Conservation (phyloP, 495 filamentous ascomycete genomes). For the Schizothecium vesticola region DNA sequence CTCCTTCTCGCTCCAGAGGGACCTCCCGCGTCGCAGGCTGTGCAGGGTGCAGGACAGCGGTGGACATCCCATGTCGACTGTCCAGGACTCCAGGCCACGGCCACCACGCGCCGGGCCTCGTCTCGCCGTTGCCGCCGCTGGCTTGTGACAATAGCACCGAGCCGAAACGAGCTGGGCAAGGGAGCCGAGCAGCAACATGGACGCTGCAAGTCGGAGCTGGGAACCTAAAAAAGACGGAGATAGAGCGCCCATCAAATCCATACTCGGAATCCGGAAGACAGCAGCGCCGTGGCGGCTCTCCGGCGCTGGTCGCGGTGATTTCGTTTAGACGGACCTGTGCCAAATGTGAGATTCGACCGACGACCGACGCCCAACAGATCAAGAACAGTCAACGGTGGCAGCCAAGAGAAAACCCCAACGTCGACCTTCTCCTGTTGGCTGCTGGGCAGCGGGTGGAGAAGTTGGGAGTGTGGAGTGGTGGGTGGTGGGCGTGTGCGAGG, state of each 20-base stretch:
- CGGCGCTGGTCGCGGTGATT: slow-evolving; percentile 22
- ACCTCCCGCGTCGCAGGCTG: slow-evolving; percentile 9
- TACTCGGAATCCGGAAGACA: slow-evolving; percentile 1
- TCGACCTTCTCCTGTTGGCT: slow-evolving; percentile 22
- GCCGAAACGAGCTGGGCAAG: not conserved
- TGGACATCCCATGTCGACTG: not conserved
- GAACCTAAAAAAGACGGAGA: not conserved
- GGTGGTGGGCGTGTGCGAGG: not conserved
- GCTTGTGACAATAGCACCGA: slow-evolving; percentile 12
- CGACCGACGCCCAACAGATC: slow-evolving; percentile 15
- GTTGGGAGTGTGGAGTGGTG: not conserved
- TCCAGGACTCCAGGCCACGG: not conserved
- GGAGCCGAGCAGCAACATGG: slow-evolving; percentile 1
- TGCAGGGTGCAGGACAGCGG: not conserved
- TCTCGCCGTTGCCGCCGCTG: slow-evolving; percentile 5
- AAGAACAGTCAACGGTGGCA: slow-evolving; percentile 11
- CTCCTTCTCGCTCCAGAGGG: slow-evolving; percentile 23
- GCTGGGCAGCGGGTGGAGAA: slow-evolving; percentile 6
- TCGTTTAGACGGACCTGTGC: slow-evolving; percentile 22
- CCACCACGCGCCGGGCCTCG: not conserved
- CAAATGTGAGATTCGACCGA: slow-evolving; percentile 23
- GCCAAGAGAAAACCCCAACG: slow-evolving; percentile 23
- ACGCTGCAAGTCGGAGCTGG: not conserved
- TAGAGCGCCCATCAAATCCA: not conserved
- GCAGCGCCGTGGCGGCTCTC: slow-evolving; percentile 6